Evolutionary conservation across 2,329 filamentous ascomycete species (phyloP), one percentile per base, ranked within the genome.

Genomic region (Chrysosporium keratinophilum): DNA sequence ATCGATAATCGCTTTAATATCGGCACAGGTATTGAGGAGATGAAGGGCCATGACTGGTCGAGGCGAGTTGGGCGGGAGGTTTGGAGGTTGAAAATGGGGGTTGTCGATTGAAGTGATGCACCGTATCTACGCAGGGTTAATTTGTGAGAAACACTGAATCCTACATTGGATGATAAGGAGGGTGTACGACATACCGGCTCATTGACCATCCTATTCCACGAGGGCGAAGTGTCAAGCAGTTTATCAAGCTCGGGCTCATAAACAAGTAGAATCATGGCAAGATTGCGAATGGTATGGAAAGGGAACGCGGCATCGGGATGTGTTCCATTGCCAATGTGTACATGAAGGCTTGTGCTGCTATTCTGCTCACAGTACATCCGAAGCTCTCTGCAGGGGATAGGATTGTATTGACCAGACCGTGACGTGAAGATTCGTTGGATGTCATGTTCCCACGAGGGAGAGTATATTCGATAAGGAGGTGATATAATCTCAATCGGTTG

Each of bases 201-300:
- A 14, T 49, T 50, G 23, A 44, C 33, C 33, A 52, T 44, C 9
- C 7, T 19, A 41, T 52, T 39, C 23, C 28, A 53, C 12, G 43
- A 43, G 14, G 51, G 43, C 17, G 52, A 33, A 12, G 37, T 41
- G 28, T 58, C 50, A 19, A 60, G 35, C 35, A 60, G 28, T 34
- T 40, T 55, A 39, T 59, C 57, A 5, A 60, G 19, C 35, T 53
- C 54, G 9, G 54, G 51, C 37, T 59, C 58, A 40, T 57, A 60
- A 11, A 59, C 54, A 15, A 60, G 49, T 33, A 59, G 19, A 39
- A 60, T 56, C 57, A 59, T 59, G 33, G 58, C 58, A 34, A 60
- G 55, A 33, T 59, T 60, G 20, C 57, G 58, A 39, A 60, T 23
- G 0, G 54, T 56, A 31, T 55, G n/a, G 34, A 60, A 60, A 1